A percentile compares a stretch with the other conserved stretches of the same genome.
These are phyloP conservation scores for Diplodia seriata DNA, from an alignment of 2,329 filamentous ascomycete genomes.

Conservation along the genomic window DNA sequence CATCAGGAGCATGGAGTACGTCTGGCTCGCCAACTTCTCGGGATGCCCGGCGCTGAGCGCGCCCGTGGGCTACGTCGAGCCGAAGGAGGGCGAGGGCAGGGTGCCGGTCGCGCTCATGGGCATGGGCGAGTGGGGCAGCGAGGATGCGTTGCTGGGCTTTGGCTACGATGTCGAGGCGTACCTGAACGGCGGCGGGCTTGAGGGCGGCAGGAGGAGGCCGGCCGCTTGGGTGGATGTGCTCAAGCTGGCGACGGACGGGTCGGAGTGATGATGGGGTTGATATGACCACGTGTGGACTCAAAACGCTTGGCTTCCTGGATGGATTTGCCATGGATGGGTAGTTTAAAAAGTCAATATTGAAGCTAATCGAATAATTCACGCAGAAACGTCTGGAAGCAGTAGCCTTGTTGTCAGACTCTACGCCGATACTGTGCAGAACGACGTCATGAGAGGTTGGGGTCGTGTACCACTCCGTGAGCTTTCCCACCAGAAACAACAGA, in stretches of 20 bases:
- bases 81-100: constrained; percentile 63
- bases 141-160: constrained; percentile 60
- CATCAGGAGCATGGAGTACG: constrained; percentile 82
- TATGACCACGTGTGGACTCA: too few species aligned
- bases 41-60: constrained; percentile 78
- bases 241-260: constrained; percentile 34
- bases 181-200: constrained; percentile 49
- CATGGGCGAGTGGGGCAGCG: constrained; percentile 62
- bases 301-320: not conserved
- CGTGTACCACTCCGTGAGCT: too few species aligned
- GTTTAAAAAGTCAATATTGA: not conserved
- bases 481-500: too few species aligned
- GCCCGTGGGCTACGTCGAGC: constrained; percentile 75
- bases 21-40: constrained; percentile 82
- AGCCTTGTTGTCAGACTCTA: not conserved
- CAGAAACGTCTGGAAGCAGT: not conserved
- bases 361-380: not conserved
- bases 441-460: not conserved
- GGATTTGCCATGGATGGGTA: not conserved
- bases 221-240: constrained; percentile 51
- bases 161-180: constrained; percentile 60
- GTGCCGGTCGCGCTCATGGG: constrained; percentile 62
- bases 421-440: not conserved
- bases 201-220: constrained; percentile 47
- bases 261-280: not conserved